Evolutionary conservation across 75 land plant species (phyloP).

Genomic region (Pseudotsuga menziesii): DNA sequence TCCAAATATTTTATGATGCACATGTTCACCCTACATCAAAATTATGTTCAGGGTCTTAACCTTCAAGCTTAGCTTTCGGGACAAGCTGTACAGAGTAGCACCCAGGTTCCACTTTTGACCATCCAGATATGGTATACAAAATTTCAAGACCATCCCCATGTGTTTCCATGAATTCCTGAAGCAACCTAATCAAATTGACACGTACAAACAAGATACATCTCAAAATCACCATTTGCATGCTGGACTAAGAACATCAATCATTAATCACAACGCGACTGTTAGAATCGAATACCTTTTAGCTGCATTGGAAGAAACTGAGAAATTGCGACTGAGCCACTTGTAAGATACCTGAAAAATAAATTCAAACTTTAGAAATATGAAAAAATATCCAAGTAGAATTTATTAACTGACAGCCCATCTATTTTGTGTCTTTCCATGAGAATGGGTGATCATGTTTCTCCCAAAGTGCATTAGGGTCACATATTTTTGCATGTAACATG

Average conservation of each 20-base stretch:
- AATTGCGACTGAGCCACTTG: conserved; percentile 91
- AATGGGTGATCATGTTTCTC: background rate
- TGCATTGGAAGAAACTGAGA: conserved; percentile 62
- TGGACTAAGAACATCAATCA: background rate
- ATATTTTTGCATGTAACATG: background rate
- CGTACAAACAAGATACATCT: background rate
- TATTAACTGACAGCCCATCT: background rate
- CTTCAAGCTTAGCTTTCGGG: conserved; percentile 54
- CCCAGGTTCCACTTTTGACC: conserved; percentile 58
- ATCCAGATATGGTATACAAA: conserved; percentile 72
- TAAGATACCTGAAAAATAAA: conserved; percentile 68
- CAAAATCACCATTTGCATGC: background rate
- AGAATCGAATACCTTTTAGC: conserved; percentile 63
- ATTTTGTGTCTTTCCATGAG: background rate
- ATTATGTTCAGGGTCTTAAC: conserved; percentile 23
- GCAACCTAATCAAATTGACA: conserved; percentile 45
- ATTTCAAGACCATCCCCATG: conserved; percentile 53
- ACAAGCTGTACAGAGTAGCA: conserved; percentile 62
- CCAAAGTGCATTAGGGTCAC: background rate
- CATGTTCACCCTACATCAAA: background rate
- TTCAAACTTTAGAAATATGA: background rate
- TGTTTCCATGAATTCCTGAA: conserved; percentile 66
- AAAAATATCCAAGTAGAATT: background rate
- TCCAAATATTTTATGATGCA: background rate
- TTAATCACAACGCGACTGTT: background rate